Base-by-base conservation (phyloP, 345 rosid species). In the Boechera divaricarpa region DNA sequence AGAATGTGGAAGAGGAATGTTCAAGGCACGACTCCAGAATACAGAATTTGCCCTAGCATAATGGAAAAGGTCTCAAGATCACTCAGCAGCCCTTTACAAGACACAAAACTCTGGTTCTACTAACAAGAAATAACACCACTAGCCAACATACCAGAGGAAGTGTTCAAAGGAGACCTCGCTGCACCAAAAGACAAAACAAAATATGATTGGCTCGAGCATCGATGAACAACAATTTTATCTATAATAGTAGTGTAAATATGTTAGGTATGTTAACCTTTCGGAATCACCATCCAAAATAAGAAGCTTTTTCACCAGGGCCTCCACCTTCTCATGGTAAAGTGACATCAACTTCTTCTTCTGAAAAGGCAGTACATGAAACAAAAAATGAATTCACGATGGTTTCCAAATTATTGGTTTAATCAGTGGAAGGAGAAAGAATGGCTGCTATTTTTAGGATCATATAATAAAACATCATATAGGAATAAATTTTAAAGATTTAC, bases 11-110 rank as follows among this genome's bases (percentile, higher is more conserved):
- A 94, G 84, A 75, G 98, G 98, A 77, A 91, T 86, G 84, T 89
- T 94, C 86, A 94, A 78, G 53, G 97, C 97, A 79, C 97, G 97
- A 74, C 87, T 84, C 98, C 98, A 94, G 77, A 94, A 94, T 70
- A 94, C 77, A 71, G 98, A 94, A 85, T 91, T 91, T 18, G 92
- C 98, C 98, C 97, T 94, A 75, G 63, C 61, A 67, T 54, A 64
- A 70, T 31, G 5, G 21, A 75, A 77, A 81, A 62, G 16, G 67
- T 51, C 54, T 52, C 45, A 59, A 42, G 33, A 58, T 72, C 10
- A 77, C 31, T 63, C 55, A 56, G 47, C 8, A 44, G 64, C 65
- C 65, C 10, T 15, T 64, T 71, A 56, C 13, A 65, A 4, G 9
- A 51, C 69, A 67, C 12, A 38, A 65, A 48, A 49, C 35, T 32